These are phyloP conservation scores for Pyracantha coccinea DNA, from an alignment of 331 rosid species.

Conservation along the genomic window DNA sequence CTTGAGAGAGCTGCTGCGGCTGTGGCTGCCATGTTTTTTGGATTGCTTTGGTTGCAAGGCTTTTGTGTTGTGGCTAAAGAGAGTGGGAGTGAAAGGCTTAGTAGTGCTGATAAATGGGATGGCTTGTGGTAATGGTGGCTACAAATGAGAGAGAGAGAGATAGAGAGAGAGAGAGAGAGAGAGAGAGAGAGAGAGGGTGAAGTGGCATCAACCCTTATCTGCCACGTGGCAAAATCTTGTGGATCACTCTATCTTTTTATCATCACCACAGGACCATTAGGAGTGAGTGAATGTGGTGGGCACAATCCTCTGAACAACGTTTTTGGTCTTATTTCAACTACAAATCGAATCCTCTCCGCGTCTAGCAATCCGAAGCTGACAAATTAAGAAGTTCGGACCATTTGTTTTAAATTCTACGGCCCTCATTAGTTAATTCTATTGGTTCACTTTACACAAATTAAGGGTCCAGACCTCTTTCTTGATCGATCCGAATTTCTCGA, in stretches of 20 bases:
- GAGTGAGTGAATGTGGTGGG: constrained; percentile 22
- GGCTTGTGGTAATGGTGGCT: constrained; percentile 31
- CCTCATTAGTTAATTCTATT: no score
- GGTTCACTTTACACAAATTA: no score
- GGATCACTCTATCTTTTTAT: constrained; percentile 26
- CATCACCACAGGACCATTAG: constrained; percentile 2
- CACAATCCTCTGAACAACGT: constrained; percentile 9
- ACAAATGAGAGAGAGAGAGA: background rate
- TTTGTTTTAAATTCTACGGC: no score
- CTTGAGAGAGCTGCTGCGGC: constrained; percentile 51
- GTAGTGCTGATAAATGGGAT: background rate
- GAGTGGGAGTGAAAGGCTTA: background rate
- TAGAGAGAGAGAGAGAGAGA: no score
- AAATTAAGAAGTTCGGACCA: no score
- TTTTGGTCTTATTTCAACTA: background rate
- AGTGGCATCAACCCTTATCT: constrained; percentile 39
- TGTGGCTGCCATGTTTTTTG: constrained; percentile 18
- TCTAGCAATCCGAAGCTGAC: no score
- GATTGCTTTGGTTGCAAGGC: background rate
- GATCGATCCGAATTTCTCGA: no score
- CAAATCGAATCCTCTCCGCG: no score
- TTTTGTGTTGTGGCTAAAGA: background rate
- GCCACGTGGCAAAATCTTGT: constrained; percentile 39
- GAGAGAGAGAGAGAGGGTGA: background rate
- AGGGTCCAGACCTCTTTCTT: no score